Conservation (phyloP, 163 green algal species). For the Coccomyxa subellipsoidea region DNA sequence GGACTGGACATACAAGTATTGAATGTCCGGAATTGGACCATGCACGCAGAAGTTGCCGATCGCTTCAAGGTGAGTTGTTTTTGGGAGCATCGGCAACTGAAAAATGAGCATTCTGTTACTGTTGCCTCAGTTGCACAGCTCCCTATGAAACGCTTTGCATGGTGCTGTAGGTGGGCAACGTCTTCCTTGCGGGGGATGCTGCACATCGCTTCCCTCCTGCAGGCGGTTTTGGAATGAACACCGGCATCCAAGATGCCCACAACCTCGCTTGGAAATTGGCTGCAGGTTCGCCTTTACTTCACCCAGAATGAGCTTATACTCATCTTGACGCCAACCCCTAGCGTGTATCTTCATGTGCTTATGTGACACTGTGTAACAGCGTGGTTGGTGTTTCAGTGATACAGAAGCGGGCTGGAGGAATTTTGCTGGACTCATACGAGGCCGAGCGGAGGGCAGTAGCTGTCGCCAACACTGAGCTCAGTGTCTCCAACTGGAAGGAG, state of each 20-base stretch:
- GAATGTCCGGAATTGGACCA: conserved; percentile 68
- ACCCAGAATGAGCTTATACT: too few relatives aligned
- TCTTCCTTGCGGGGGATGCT: conserved; percentile 86
- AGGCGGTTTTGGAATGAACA: conserved; percentile 96
- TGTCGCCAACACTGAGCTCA: conserved; percentile 69
- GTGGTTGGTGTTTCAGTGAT: conserved; percentile 11
- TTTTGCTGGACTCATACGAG: conserved; percentile 63
- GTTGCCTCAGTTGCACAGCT: not conserved
- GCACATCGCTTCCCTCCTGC: conserved; percentile 92
- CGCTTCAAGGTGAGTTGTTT: conserved; percentile 33
- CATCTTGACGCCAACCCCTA: not conserved
- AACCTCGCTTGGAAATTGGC: conserved; percentile 94
- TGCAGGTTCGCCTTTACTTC: conserved; percentile 17
- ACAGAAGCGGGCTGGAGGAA: conserved; percentile 7
- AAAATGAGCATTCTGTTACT: too few relatives aligned
- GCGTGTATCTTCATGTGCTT: not conserved
- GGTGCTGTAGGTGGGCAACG: not conserved
- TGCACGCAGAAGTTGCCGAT: conserved; percentile 82
- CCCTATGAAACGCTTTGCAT: not conserved
- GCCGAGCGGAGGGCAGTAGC: conserved; percentile 73
- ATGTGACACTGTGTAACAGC: not conserved
- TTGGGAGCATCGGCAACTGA: too few relatives aligned
- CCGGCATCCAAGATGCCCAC: conserved; percentile 77
- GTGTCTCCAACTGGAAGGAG: conserved; percentile 85
- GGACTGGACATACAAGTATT: conserved; percentile 13